Conservation (phyloP, 2,329 filamentous ascomycete species). For the Ceratocystis variospora region DNA sequence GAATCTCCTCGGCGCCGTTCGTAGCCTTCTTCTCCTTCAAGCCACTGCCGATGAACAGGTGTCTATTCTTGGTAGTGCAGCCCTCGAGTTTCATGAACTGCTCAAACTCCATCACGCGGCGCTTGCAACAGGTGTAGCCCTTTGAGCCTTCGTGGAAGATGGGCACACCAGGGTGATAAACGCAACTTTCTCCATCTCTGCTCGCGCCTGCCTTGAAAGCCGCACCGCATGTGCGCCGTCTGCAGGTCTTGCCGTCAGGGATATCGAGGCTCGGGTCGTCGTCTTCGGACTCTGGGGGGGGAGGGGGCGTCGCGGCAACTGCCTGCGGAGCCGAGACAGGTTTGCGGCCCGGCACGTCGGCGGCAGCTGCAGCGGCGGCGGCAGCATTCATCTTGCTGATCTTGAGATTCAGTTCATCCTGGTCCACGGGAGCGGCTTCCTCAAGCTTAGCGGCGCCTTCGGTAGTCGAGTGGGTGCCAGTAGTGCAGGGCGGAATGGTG, state of each 20-base stretch:
- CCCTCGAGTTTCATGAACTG: constrained; percentile 94
- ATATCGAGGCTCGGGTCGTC: constrained; percentile 68
- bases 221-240: constrained; percentile 58
- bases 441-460: constrained; percentile 52
- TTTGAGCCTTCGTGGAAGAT: constrained; percentile 98
- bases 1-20: constrained; percentile 51
- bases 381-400: constrained; percentile 41
- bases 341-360: constrained; percentile 30
- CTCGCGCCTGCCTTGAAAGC: constrained; percentile 47
- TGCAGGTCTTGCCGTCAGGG: constrained; percentile 60
- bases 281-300: constrained; percentile 66
- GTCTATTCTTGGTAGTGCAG: constrained; percentile 66
- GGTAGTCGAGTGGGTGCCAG: constrained; percentile 79
- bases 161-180: constrained; percentile 77
- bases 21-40: constrained; percentile 41
- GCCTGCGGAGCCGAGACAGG: constrained; percentile 31
- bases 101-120: constrained; percentile 88
- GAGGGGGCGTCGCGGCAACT: constrained; percentile 41
- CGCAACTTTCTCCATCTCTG: constrained; percentile 61
- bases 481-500: constrained; percentile 78
- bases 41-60: constrained; percentile 72
- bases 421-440: constrained; percentile 38
- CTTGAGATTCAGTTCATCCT: constrained; percentile 31
- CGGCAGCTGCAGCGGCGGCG: constrained; percentile 30
- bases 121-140: constrained; percentile 94